Evolutionary conservation across 306 rosid genomes (phyloP).

Genomic region (Lablab purpureus): DNA sequence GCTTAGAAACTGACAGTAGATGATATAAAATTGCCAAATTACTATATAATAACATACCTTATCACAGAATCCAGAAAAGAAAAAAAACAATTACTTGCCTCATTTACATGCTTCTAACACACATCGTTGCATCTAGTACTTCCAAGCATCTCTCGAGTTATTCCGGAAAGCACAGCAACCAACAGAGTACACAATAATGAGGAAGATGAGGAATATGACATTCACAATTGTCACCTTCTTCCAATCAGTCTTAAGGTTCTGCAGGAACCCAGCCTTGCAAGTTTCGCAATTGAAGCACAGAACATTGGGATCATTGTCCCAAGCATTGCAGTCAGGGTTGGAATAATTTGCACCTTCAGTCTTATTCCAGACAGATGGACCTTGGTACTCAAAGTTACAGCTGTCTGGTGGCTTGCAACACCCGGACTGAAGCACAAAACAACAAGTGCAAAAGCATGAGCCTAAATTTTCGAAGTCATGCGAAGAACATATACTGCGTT

Average conservation of each 20-base stretch:
- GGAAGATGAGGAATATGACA: conserved; percentile 62
- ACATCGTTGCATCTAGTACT: background rate
- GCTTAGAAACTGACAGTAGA: background rate
- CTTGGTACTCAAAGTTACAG: conserved; percentile 53
- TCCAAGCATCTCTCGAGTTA: conserved; percentile 64
- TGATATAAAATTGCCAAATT: background rate
- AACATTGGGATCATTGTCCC: conserved; percentile 53
- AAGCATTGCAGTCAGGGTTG: conserved; percentile 60
- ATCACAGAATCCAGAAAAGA: conserved; percentile 19
- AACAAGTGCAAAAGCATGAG: background rate
- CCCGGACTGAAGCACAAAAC: conserved; percentile 62
- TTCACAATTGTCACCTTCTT: conserved; percentile 71
- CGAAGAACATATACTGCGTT: background rate
- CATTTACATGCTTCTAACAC: conserved; percentile 33
- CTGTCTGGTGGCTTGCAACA: conserved; percentile 80
- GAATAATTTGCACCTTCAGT: accelerated
- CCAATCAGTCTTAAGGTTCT: conserved; percentile 69
- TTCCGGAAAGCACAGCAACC: conserved; percentile 91
- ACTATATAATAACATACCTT: conserved; percentile 18
- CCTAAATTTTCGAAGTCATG: background rate
- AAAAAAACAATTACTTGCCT: conserved; percentile 13
- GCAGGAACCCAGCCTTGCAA: conserved; percentile 85
- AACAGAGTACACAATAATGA: conserved; percentile 70
- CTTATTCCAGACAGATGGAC: conserved; percentile 60
- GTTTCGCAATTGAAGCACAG: conserved; percentile 74